Conservation (phyloP, 495 filamentous ascomycete species). For the Penicillium taxi region DNA sequence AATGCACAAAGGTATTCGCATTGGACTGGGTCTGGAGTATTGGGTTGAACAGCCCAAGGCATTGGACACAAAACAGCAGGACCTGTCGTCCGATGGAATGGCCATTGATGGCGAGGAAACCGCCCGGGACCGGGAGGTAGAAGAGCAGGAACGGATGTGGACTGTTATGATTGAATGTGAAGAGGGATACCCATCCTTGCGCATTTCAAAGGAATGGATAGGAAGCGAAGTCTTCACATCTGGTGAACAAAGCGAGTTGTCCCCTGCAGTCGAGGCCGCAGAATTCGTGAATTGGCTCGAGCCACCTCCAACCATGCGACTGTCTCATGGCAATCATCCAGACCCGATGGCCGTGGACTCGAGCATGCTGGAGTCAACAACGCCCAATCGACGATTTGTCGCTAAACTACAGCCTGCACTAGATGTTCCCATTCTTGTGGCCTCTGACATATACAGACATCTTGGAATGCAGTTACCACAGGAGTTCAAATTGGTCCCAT, state of each 20-base stretch:
- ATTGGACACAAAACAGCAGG: conserved; percentile 28
- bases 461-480: conserved; percentile 50
- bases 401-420: conserved; percentile 80
- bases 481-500: conserved; percentile 50
- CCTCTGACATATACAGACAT: conserved; percentile 57
- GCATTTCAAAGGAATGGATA: conserved; percentile 42
- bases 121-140: conserved; percentile 12
- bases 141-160: conserved; percentile 25
- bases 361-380: conserved; percentile 34
- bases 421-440: conserved; percentile 59
- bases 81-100: conserved; percentile 30
- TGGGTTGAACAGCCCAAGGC: conserved; percentile 62
- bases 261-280: conserved; percentile 14
- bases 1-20: conserved; percentile 62
- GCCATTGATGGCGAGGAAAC: conserved; percentile 26
- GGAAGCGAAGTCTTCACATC: conserved; percentile 25
- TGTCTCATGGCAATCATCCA: conserved; percentile 26
- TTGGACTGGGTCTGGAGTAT: conserved; percentile 79
- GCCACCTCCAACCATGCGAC: conserved; percentile 40
- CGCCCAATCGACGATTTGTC: conserved; percentile 72
- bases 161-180: conserved; percentile 39
- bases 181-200: conserved; percentile 41
- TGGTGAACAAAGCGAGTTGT: conserved; percentile 17
- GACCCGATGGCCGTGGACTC: conserved; percentile 42
- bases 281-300: conserved; percentile 41